Evolutionary conservation across 108 stramenopile genomes (phyloP).

Genomic region (Thalassiosira profunda): DNA sequence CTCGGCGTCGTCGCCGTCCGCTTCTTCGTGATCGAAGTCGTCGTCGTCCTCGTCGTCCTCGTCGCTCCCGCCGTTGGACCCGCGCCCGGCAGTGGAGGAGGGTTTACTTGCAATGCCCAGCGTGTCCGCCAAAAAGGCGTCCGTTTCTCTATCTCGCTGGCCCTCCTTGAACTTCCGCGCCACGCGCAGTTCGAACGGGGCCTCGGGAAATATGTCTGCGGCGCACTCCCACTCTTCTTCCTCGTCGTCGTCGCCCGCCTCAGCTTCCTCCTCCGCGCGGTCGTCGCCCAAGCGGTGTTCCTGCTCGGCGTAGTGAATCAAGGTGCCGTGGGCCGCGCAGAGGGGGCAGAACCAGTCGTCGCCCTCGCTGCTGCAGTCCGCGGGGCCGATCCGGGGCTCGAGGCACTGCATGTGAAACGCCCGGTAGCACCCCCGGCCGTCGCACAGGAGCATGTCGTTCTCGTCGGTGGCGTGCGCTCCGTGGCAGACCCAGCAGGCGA

Average conservation of each 20-base stretch:
- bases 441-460: conserved; percentile 67
- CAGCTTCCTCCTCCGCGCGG: conserved; percentile 32
- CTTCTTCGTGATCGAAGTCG: conserved; percentile 43
- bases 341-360: conserved; percentile 91
- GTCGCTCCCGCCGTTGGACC: conserved; percentile 1
- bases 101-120: conserved; percentile 57
- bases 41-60: conserved; percentile 56
- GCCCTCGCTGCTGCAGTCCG: conserved; percentile 55
- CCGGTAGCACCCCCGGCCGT: conserved; percentile 70
- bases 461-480: conserved; percentile 49
- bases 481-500: conserved; percentile 76
- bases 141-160: conserved; percentile 58
- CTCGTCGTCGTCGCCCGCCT: conserved; percentile 22
- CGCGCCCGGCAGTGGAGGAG: not conserved
- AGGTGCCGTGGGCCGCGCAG: conserved; percentile 51
- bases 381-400: conserved; percentile 52
- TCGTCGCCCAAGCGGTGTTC: conserved; percentile 73
- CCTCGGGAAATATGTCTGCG: conserved; percentile 81
- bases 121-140: conserved; percentile 40
- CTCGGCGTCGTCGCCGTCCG: conserved; percentile 42
- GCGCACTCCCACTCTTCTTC: conserved; percentile 66
- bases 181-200: conserved; percentile 58
- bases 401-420: conserved; percentile 88
- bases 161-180: conserved; percentile 58
- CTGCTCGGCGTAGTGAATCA: conserved; percentile 56